Base-by-base conservation (phyloP, 2,329 filamentous ascomycete genomes). In the Dactylellina leptospora region DNA sequence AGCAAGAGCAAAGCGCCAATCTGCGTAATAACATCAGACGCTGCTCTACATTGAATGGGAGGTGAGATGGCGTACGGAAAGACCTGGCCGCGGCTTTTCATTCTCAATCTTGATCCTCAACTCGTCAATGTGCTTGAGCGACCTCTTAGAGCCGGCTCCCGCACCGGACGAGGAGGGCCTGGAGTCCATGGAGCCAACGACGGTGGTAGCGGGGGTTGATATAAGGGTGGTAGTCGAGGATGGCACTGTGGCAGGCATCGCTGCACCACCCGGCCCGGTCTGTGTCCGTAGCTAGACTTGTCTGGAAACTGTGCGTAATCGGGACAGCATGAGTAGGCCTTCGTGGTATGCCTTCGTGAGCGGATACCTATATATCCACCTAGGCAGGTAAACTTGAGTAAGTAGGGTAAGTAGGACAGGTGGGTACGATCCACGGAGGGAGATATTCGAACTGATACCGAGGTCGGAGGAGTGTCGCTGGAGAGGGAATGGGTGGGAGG, bases 261-360 rank as follows among this genome's bases (percentile, higher is more conserved):
- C 66, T 71, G 66, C 64, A 62, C 66, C 44, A 63, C 66, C 66
- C 53, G 51, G 66, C 66, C 58, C 20, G 71, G 59, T 69, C 61
- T 63, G n/a, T n/a, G n/a, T n/a, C n/a, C n/a, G n/a, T n/a, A n/a
- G n/a, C n/a, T n/a, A n/a, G n/a, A n/a, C n/a, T n/a, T n/a, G n/a
- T n/a, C n/a, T n/a, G n/a, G n/a, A n/a, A n/a, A n/a, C n/a, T n/a
- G n/a, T n/a, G n/a, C n/a, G n/a, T n/a, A n/a, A n/a, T n/a, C n/a
- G n/a, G n/a, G n/a, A n/a, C n/a, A n/a, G n/a, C n/a, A n/a, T n/a
- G n/a, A n/a, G n/a, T n/a, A n/a, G n/a, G n/a, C n/a, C n/a, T n/a
- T n/a, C n/a, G n/a, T n/a, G n/a, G n/a, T n/a, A n/a, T n/a, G n/a
- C n/a, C n/a, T n/a, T n/a, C n/a, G n/a, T n/a, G n/a, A n/a, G n/a